Base-by-base conservation (phyloP, 2,329 filamentous ascomycete species). In the Fusarium concolor region DNA sequence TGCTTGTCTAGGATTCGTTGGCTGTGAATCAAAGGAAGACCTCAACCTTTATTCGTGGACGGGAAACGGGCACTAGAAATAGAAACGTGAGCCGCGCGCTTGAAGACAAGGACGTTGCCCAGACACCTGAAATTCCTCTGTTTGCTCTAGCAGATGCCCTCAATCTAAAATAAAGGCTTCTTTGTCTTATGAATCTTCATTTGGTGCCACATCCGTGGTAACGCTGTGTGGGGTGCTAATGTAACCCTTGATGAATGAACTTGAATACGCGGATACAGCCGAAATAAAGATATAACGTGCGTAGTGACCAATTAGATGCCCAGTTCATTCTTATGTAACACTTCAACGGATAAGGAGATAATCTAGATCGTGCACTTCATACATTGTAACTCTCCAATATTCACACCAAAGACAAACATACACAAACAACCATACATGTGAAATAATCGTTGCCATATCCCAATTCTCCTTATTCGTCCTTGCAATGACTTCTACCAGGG, bases 1-100 rank as follows among this genome's bases (percentile, higher is more conserved):
- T 50, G 37, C 24, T 35, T 38, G 49, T 51, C 42, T 43, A 26
- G 41, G 39, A 50, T 69, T 65, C 47, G 59, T 71, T 71, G 68
- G 68, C 49, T 58, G 33, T 47, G 51, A 18, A 28, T 54, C 24
- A 39, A 26, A 29, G 31, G 5, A 37, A 26, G 26, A 26, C 26
- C 43, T 52, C 15, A 17, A 38, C 33, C 26, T 35, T 29, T 56
- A 5, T 49, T 47, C 26, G 20, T 35, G 33, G 44, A 45, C 28
- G 47, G 44, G 20, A 15, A 45, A 45, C 38, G 26, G 31, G 18
- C 22, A 49, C 42, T 41, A 61, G 47, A 28, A 45, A 65, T 45
- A 62, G 42, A 41, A 39, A 46, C 52, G 22, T 38, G 24, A 59
- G 18, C 49, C 56, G 50, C 56, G 49, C 56, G 56, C 56, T 47